phyloP scores from a whole-genome alignment of 163 green algal species.

The Trebouxia gelatinosa region DNA sequence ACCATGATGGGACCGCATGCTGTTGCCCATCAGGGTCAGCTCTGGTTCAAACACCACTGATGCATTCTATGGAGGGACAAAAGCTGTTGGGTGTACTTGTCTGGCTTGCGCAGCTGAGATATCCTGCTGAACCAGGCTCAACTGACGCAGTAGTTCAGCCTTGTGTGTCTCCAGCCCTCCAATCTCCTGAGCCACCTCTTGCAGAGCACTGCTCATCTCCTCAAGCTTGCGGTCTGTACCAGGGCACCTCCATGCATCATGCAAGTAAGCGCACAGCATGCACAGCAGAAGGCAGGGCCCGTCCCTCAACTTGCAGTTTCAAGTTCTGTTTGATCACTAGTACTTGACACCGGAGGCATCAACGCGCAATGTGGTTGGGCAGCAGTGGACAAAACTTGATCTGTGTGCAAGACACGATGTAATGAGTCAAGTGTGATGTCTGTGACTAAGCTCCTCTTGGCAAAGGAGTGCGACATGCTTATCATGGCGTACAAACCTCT shows the following conservation, averaged over 20 bases:
- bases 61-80: neutral
- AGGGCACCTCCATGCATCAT: neutral
- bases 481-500: neutral
- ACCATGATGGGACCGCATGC: too few relatives aligned
- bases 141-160: slow-evolving; percentile 35
- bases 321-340: too few relatives aligned
- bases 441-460: neutral
- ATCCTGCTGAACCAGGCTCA: slow-evolving; percentile 18
- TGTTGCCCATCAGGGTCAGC: too few relatives aligned
- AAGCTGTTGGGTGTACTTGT: neutral
- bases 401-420: neutral
- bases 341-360: neutral
- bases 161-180: slow-evolving; percentile 24
- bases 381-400: neutral
- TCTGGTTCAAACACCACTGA: neutral
- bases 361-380: neutral
- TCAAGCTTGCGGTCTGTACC: slow-evolving; percentile 35
- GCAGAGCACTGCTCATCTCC: slow-evolving; percentile 31
- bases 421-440: neutral
- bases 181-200: slow-evolving; percentile 26
- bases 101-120: slow-evolving; percentile 28
- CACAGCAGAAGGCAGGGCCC: neutral
- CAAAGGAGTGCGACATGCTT: neutral
- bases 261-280: neutral
- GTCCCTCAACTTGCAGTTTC: too few relatives aligned